Evolutionary conservation across 495 filamentous ascomycete genomes (phyloP), one percentile per base, ranked within the genome.

Genomic region (Penicillium canescens): DNA sequence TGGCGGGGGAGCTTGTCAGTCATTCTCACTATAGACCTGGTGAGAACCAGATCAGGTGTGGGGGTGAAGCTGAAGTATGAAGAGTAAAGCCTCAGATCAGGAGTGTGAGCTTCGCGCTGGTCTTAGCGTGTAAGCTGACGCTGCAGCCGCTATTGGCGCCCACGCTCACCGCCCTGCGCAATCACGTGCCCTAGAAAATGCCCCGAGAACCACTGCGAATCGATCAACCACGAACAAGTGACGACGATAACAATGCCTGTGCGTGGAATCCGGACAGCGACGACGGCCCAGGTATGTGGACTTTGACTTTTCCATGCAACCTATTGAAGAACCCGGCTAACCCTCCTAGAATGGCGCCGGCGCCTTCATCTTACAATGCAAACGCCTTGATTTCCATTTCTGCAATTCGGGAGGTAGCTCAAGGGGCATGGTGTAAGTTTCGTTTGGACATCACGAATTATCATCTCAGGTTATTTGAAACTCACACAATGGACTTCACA

Each of bases 291-390:
- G 61, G 75, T 78, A 68, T 43, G 73, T 57, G 21, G 4, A 31
- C 2, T 28, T 13, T 13, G 13, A n/a, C 8, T 20, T 1, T 33
- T 6, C 9, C 12, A 33, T 12, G 2, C 6, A 38, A n/a, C 16
- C 35, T 40, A 28, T 11, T 24, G 24, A 35, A 31, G 21, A 21
- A 21, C 9, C 35, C 11, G 42, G 44, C 51, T 51, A 31, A 60
- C 43, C 21, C 34, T 24, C 59, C 18, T 59, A 96, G 90, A 98
- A 98, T 74, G 94, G 94, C 78, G 83, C 96, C 59, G 94, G 92
- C 52, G 91, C 93, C 60, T 98, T 98, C 77, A 90, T 98, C 71
- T 81, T 96, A 54, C 92, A 96, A 83, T 98, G 94, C 83, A 96
- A 89, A 74, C 87, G 87, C 56, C 80, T 98, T 67, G 90, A 96